Evolutionary conservation across 345 rosid species (phyloP).

Genomic region (Kernera saxatilis): DNA sequence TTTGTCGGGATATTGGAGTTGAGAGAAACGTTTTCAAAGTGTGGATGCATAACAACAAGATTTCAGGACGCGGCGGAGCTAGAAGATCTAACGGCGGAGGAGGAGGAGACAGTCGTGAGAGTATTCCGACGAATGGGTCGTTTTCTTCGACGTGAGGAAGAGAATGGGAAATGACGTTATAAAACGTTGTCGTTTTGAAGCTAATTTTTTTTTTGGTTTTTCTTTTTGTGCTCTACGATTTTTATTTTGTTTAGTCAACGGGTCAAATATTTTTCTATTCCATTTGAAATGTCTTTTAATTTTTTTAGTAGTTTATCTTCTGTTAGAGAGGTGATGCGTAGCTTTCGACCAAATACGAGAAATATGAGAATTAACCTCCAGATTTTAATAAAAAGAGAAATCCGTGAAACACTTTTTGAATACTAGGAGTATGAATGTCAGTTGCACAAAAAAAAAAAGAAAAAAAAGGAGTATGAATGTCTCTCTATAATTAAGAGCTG

Average conservation of each 20-base stretch:
- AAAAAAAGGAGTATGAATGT: too few species aligned
- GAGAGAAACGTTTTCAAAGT: slow-evolving; percentile 73
- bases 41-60: slow-evolving; percentile 98
- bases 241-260: slow-evolving; percentile 9
- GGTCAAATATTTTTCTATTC: slow-evolving; percentile 3
- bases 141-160: slow-evolving; percentile 9
- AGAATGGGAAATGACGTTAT: background rate
- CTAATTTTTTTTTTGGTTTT: background rate
- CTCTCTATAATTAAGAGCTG: too few species aligned
- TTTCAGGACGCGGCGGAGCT: slow-evolving; percentile 39
- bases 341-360: slow-evolving; percentile 2
- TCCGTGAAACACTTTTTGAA: background rate
- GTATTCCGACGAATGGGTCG: slow-evolving; percentile 16
- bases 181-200: slow-evolving; percentile 12
- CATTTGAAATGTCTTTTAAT: background rate
- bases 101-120: slow-evolving; percentile 10
- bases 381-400: background rate
- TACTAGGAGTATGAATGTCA: too few species aligned
- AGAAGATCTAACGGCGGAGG: background rate
- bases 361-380: background rate
- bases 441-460: too few species aligned
- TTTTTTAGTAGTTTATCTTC: background rate
- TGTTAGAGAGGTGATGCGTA: background rate
- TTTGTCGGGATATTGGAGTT: slow-evolving; percentile 68
- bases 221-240: background rate